A percentile compares a stretch with the other conserved stretches of the same genome.
phyloP scores from a whole-genome alignment of 192 early-diverging fungal genomes.

The Entomortierella lignicola region DNA sequence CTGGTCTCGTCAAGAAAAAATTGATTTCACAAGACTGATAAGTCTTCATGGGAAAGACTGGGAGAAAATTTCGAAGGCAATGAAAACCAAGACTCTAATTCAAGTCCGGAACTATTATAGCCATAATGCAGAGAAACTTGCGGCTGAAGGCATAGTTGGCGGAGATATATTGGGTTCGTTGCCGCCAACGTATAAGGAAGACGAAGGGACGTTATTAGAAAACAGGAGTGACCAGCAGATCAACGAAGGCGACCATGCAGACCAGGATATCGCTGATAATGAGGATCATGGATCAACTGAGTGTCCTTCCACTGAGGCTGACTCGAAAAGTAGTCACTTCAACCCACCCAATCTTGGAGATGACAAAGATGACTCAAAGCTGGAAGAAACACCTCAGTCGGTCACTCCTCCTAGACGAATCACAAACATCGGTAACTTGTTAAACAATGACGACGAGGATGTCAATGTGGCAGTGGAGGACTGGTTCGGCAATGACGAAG shows the following conservation, averaged over 20 bases:
- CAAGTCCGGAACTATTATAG: constrained; percentile 89
- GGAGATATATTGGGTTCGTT: constrained; percentile 3
- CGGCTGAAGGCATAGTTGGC: constrained; percentile 20
- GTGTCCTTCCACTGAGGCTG: background rate
- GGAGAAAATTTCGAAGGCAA: constrained; percentile 75
- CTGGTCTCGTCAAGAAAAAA: constrained; percentile 87
- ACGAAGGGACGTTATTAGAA: background rate
- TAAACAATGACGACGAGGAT: constrained; percentile 51
- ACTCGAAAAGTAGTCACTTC: constrained; percentile 27
- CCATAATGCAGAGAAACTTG: constrained; percentile 62
- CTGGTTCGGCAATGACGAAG: constrained; percentile 40
- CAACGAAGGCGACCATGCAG: background rate
- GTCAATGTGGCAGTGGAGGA: constrained; percentile 47
- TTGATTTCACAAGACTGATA: constrained; percentile 75
- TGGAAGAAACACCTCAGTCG: constrained; percentile 1
- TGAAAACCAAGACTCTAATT: constrained; percentile 82
- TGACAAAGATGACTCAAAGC: background rate
- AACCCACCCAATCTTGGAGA: constrained; percentile 6
- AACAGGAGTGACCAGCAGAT: background rate
- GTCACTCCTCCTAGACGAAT: constrained; percentile 35
- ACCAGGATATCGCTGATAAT: background rate
- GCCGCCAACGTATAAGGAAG: background rate
- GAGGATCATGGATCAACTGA: background rate
- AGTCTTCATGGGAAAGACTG: constrained; percentile 78
- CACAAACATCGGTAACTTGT: constrained; percentile 50